Base-by-base conservation (phyloP, 441 rosid genomes). In the Caryocar brasiliense region DNA sequence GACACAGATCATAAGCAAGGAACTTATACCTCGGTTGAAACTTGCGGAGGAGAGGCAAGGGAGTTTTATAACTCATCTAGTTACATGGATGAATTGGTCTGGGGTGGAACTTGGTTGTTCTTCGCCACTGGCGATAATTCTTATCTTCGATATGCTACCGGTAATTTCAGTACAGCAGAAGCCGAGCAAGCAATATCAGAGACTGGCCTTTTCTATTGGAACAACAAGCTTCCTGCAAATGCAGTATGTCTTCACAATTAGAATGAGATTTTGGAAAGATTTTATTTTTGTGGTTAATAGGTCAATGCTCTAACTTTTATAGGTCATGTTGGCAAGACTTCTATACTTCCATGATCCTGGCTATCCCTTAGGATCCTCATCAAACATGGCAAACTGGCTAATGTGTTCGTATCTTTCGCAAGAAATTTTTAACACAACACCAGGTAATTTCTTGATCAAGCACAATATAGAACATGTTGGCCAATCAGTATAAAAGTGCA, bases 71-170 rank as follows among this genome's bases (percentile, higher is more conserved):
- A 67, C 44, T 79, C 85, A 13, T 57, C 86, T 6, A 63, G 83
- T 21, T 77, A 61, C 57, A 54, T 15, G 46, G 77, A 77, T 57
- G 85, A 82, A 40, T 43, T 82, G 40, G 68, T 75, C 6, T 75
- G 83, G 83, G 85, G 67, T 51, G 81, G 64, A 55, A 79, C 80
- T 40, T 77, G 90, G 83, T 34, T 75, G 52, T 79, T 66, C 51
- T 70, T 77, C 15, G 83, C 80, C 13, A 79, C 83, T 0, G 82
- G 83, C 12, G 67, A 77, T 53, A 9, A 28, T 33, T 59, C 72
- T 49, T 77, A 73, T 58, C 79, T 82, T 12, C 51, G 51, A 18
- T 73, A 75, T 51, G 75, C 71, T 33, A 61, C 77, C 1, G 29
- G 18, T 6, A 58, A 53, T 23, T 71, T 79, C 10, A 34, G 33